Conservation (phyloP, 2,329 filamentous ascomycete species). For the Aspergillus sp. region DNA sequence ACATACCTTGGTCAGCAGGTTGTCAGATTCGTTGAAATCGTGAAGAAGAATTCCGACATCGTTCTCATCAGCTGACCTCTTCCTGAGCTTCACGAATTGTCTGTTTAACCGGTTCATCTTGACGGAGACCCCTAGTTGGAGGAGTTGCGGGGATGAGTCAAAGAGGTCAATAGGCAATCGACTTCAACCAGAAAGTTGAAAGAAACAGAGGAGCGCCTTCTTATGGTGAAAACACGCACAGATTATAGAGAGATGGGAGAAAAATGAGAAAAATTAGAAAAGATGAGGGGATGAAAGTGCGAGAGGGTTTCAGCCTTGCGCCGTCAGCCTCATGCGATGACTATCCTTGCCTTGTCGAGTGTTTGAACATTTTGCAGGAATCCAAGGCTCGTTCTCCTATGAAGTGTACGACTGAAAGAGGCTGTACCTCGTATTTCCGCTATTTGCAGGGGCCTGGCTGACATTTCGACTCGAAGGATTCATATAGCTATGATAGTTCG, state of each 20-base stretch:
- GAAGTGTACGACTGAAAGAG: too few species aligned
- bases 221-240: neutral
- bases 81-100: slow-evolving; percentile 65
- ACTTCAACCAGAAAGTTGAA: neutral
- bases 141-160: neutral
- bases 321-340: neutral
- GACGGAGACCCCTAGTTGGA: slow-evolving; percentile 1
- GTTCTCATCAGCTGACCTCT: slow-evolving; percentile 66
- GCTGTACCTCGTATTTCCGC: too few species aligned
- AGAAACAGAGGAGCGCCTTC: neutral
- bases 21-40: slow-evolving; percentile 75
- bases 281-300: neutral
- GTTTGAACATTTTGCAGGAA: too few species aligned
- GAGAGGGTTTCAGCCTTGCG: slow-evolving; percentile 6
- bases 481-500: too few species aligned
- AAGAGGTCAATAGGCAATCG: neutral
- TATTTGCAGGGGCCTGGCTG: too few species aligned
- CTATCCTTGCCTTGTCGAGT: too few species aligned
- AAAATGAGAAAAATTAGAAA: neutral
- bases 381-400: too few species aligned
- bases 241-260: neutral
- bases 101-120: slow-evolving; percentile 54
- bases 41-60: slow-evolving; percentile 67
- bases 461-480: too few species aligned
- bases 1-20: slow-evolving; percentile 62